These are phyloP conservation scores for Phytophthora cryptogea DNA, from an alignment of 352 stramenopile species.

Conservation along the genomic window DNA sequence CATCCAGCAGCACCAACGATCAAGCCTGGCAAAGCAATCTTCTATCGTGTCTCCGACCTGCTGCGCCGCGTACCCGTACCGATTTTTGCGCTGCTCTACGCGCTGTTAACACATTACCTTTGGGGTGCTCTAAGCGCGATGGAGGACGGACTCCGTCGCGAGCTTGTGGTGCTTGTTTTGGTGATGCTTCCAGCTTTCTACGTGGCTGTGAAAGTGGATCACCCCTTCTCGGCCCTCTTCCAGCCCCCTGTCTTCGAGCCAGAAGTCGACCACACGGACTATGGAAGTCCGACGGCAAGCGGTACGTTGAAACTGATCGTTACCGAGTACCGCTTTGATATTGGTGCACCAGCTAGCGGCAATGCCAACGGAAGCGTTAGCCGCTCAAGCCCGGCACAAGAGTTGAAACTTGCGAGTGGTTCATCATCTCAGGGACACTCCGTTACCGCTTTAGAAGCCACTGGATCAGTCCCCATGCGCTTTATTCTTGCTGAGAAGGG, in stretches of 20 bases:
- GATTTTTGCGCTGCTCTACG: slow-evolving; percentile 76
- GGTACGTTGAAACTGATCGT: slow-evolving; percentile 78
- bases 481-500: slow-evolving; percentile 84
- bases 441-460: slow-evolving; percentile 33
- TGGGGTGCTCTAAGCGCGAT: slow-evolving; percentile 47
- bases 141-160: slow-evolving; percentile 49
- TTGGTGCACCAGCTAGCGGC: slow-evolving; percentile 1
- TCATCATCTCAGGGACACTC: slow-evolving; percentile 12
- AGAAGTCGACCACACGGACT: slow-evolving; percentile 27
- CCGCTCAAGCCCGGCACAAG: slow-evolving; percentile 9
- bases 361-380: slow-evolving; percentile 36
- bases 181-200: slow-evolving; percentile 71
- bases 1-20: slow-evolving; percentile 17
- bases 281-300: slow-evolving; percentile 22
- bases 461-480: slow-evolving; percentile 51
- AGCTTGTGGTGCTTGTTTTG: slow-evolving; percentile 63
- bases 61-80: slow-evolving; percentile 60
- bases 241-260: slow-evolving; percentile 36
- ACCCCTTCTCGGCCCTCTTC: slow-evolving; percentile 72
- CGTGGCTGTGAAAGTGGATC: slow-evolving; percentile 71
- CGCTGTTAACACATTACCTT: slow-evolving; percentile 63
- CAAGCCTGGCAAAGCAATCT: slow-evolving; percentile 27
- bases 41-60: slow-evolving; percentile 46
- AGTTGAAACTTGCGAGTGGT: slow-evolving; percentile 6
- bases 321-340: slow-evolving; percentile 69